Base-by-base conservation (phyloP, 2,329 filamentous ascomycete species). In the Knoxdaviesia capensis region DNA sequence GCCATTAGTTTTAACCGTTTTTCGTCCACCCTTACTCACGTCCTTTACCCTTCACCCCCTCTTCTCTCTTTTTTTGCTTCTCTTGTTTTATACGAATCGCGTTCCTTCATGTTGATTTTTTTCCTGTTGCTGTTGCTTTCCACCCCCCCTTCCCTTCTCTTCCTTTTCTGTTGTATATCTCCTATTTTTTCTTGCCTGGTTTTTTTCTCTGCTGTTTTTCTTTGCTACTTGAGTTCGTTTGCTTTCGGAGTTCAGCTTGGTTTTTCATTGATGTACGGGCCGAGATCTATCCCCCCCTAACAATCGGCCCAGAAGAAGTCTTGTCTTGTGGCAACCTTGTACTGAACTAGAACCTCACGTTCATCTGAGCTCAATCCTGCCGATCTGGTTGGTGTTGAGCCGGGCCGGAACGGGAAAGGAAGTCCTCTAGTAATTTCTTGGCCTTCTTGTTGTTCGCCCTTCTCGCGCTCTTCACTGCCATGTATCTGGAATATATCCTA, bases 1-100 rank as follows among this genome's bases (percentile, higher is more conserved):
- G 39, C 29, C 34, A 41, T 36, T 42, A 51, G 57, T 46, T 44
- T 59, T 7, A 54, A 57, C 38, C 59, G 42, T 51, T 9, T 35
- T 35, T 35, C 8, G 8, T 35, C 9, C 36, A 31, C 20, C 40
- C n/a, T 43, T 31, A 29, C 11, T 31, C 30, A 29, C 33, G n/a
- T 6, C 10, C 8, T 44, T 43, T 38, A 8, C 37, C 36, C 38
- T 41, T 38, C 31, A 32, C 31, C 7, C 8, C 29, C 29, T 35
- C 11, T 39, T 36, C n/a, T 40, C n/a, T 10, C 32, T n/a, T 35
- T 8, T 35, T 39, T 6, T 36, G n/a, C 34, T 38, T 41, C 31
- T 48, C 34, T 20, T 31, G 36, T 28, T 36, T 37, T 39, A 35
- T 41, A 31, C 29, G 20, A 5, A 30, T 34, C 31, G 11, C 29